Percentiles rank a stretch among this genome's conserved stretches.
Conservation (phyloP, 2,329 filamentous ascomycete species). For the Drechslera avenae region DNA sequence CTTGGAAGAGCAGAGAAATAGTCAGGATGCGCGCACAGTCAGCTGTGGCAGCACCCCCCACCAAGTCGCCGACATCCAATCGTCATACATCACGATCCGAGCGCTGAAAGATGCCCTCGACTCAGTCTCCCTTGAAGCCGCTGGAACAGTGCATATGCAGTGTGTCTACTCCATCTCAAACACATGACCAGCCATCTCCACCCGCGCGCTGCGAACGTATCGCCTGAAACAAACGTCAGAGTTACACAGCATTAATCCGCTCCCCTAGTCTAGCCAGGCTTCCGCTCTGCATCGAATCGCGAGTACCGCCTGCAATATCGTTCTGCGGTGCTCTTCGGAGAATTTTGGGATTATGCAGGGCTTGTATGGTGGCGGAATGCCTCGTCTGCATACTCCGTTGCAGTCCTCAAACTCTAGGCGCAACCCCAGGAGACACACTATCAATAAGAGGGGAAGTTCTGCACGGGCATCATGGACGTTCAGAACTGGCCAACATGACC, state of each 20-base stretch:
- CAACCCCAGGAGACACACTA: background rate
- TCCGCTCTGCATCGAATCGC: constrained; percentile 2
- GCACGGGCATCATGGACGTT: background rate
- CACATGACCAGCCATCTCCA: constrained; percentile 13
- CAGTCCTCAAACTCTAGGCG: constrained; percentile 6
- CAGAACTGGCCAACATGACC: background rate
- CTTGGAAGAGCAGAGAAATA: constrained; percentile 1
- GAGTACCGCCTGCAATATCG: constrained; percentile 7
- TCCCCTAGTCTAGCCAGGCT: constrained; percentile 5
- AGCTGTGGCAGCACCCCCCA: background rate
- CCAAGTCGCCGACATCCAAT: background rate
- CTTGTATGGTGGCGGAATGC: constrained; percentile 13
- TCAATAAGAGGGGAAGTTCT: background rate
- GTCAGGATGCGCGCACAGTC: background rate
- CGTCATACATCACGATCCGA: constrained; percentile 7
- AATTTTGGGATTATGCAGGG: constrained; percentile 9
- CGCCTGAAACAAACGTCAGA: constrained; percentile 14
- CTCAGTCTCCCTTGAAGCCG: constrained; percentile 11
- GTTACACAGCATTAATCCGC: constrained; percentile 7
- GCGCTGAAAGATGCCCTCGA: constrained; percentile 4
- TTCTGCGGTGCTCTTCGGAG: constrained; percentile 13
- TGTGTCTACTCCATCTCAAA: constrained; percentile 17
- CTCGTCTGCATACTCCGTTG: constrained; percentile 10
- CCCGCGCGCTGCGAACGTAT: constrained; percentile 21
- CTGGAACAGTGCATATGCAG: constrained; percentile 19